These are phyloP conservation scores for Fusarium robinianum DNA, from an alignment of 2,329 filamentous ascomycete genomes.

Conservation along the genomic window DNA sequence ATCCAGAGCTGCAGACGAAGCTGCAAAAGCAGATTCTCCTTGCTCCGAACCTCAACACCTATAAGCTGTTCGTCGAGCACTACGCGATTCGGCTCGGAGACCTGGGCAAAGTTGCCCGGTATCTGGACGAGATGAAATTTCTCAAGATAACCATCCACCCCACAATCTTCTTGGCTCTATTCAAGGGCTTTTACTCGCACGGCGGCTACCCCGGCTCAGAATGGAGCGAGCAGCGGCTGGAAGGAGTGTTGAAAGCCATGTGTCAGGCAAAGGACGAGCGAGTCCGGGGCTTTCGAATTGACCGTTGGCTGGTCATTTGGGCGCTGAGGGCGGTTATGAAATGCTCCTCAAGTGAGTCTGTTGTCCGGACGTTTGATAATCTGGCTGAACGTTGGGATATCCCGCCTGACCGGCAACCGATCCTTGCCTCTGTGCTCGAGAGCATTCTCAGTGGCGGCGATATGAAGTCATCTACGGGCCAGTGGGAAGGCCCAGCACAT, in stretches of 20 bases:
- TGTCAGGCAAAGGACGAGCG: slow-evolving; percentile 56
- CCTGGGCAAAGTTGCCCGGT: slow-evolving; percentile 68
- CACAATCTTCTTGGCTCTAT: slow-evolving; percentile 76
- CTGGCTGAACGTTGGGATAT: slow-evolving; percentile 55
- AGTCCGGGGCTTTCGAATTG: slow-evolving; percentile 55
- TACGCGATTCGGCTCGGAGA: slow-evolving; percentile 72
- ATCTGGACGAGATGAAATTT: slow-evolving; percentile 79
- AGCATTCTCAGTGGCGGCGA: slow-evolving; percentile 45
- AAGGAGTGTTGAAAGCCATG: slow-evolving; percentile 69
- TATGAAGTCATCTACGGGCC: slow-evolving; percentile 36
- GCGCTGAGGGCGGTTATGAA: slow-evolving; percentile 66
- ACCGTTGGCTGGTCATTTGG: slow-evolving; percentile 65
- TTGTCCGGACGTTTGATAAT: slow-evolving; percentile 59
- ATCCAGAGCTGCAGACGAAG: slow-evolving; percentile 57
- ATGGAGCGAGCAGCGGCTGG: slow-evolving; percentile 75
- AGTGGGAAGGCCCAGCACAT: slow-evolving; percentile 32
- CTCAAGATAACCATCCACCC: slow-evolving; percentile 72
- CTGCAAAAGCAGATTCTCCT: slow-evolving; percentile 68
- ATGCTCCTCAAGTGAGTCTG: slow-evolving; percentile 56
- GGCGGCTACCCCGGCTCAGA: slow-evolving; percentile 66
- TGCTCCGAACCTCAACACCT: slow-evolving; percentile 77
- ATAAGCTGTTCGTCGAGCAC: slow-evolving; percentile 77
- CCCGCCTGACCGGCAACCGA: slow-evolving; percentile 46
- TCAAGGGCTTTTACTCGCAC: slow-evolving; percentile 79
- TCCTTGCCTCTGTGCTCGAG: slow-evolving; percentile 53